Conservation (phyloP, 1,284 basidiomycete genomes). For the Boletus smithii region DNA sequence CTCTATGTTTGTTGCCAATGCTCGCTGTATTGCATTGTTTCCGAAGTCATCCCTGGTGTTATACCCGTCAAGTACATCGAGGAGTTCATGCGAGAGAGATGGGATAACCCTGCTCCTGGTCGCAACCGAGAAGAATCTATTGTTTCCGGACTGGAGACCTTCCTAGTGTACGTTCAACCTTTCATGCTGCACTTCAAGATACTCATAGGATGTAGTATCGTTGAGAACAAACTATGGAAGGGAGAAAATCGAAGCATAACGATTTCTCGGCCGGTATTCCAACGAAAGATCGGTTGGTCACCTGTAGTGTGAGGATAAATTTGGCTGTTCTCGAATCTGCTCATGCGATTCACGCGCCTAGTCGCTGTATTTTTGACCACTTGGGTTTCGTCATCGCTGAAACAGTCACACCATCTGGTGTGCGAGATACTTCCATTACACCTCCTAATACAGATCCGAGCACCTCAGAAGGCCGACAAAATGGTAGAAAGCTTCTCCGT, state of each 20-base stretch:
- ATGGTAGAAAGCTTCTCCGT: constrained; percentile 60
- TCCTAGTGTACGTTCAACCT: constrained; percentile 48
- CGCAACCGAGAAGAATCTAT: constrained; percentile 50
- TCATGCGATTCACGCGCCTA: constrained; percentile 22
- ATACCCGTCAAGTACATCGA: constrained; percentile 54
- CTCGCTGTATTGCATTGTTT: constrained; percentile 65
- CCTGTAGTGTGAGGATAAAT: constrained; percentile 47
- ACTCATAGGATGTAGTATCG: constrained; percentile 44
- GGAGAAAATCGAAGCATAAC: constrained; percentile 59
- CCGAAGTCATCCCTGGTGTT: constrained; percentile 66
- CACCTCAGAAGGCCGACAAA: constrained; percentile 45
- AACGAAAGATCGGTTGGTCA: constrained; percentile 65
- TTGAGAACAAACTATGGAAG: constrained; percentile 72
- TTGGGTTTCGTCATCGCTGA: constrained; percentile 53
- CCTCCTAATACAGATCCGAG: constrained; percentile 53
- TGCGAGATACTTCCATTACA: constrained; percentile 41
- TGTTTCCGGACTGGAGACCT: constrained; percentile 59
- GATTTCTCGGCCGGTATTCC: constrained; percentile 53
- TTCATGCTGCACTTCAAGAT: constrained; percentile 2
- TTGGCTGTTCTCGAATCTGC: constrained; percentile 9
- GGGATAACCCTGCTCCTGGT: constrained; percentile 38
- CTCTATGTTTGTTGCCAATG: constrained; percentile 82
- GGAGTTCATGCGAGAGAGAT: constrained; percentile 41
- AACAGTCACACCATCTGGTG: constrained; percentile 18
- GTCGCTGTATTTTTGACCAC: constrained; percentile 53